phyloP scores from a whole-genome alignment of 1,284 basidiomycete species.

The Ustanciosporium gigantosporum region DNA sequence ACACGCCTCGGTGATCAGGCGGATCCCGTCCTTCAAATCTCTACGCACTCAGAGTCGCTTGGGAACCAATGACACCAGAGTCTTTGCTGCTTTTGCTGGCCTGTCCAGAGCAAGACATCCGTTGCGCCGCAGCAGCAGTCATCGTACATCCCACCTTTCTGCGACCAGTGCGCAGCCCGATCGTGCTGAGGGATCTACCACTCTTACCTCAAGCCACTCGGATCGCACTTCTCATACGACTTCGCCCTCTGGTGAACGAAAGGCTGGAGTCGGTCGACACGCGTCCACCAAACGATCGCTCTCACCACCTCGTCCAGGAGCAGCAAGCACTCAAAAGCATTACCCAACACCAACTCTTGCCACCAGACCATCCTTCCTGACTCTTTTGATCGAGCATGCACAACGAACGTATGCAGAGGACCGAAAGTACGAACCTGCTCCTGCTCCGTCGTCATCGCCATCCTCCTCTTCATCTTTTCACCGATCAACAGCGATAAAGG shows the following conservation, averaged over 20 bases:
- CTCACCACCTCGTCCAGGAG: no score
- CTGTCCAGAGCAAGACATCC: not conserved
- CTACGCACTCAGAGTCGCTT: not conserved
- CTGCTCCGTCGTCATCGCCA: no score
- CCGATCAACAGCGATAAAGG: slow-evolving; percentile 7
- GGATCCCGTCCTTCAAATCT: no score
- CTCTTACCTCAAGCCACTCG: no score
- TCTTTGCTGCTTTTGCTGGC: not conserved
- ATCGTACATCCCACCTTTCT: not conserved
- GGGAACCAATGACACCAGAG: not conserved
- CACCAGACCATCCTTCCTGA: slow-evolving; percentile 40
- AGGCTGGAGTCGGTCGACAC: no score
- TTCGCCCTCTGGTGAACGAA: no score
- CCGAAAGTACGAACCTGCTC: not conserved
- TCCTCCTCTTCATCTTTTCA: slow-evolving; percentile 9
- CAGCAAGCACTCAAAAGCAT: no score
- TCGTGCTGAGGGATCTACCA: not conserved
- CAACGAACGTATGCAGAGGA: slow-evolving; percentile 19
- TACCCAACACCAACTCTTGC: slow-evolving; percentile 18
- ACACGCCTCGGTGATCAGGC: no score
- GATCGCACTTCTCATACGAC: no score
- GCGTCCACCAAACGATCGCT: no score
- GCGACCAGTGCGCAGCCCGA: not conserved
- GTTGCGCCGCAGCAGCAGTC: not conserved
- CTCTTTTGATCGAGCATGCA: slow-evolving; percentile 47